Base-by-base conservation (phyloP, 2,329 filamentous ascomycete genomes). In the Aspergillus sojae region DNA sequence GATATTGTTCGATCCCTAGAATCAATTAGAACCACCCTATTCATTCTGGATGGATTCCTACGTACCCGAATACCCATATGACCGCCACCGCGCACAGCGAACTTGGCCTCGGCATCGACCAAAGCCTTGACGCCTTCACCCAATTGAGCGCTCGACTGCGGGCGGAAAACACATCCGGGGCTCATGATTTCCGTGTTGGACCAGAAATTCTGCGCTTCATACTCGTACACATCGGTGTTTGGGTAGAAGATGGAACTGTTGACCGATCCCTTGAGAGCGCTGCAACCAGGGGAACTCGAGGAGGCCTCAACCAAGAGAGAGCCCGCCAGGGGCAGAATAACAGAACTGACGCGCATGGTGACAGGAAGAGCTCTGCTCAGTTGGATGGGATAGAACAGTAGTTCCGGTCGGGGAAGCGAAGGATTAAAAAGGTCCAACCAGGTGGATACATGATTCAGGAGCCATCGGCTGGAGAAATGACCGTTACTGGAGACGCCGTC, bases 151-250 rank as follows among this genome's bases (percentile, higher is more conserved):
- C 68, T 70, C 4, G 68, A 71, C 41, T 71, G 62, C 16, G 75
- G 75, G 21, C 75, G 75, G 64, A 75, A 76, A n/a, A 77, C 71
- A 53, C 75, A 77, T 10, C 66, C 69, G 5, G 75, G 75, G 30
- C 66, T 68, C 66, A 76, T 64, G 43, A 75, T 67, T 69, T 77
- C 72, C 12, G 74, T 77, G 63, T 76, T 76, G 14, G 75, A 77
- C 75, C 75, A 77, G 66, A 77, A 77, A 54, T 74, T 65, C 55
- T 70, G 63, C 32, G 69, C 60, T 64, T 77, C 75, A 57, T 74
- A 73, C 12, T 70, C 56, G 64, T 77, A 77, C 5, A 77, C 73
- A 3, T 48, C 39, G 48, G 60, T 68, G 34, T 63, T 61, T 7
- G 60, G 68, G 54, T 56, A 62, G 63, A 74, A 77, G 32, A 74